Evolutionary conservation across 1,284 basidiomycete species (phyloP).

Genomic region (Caloboletus inedulis): DNA sequence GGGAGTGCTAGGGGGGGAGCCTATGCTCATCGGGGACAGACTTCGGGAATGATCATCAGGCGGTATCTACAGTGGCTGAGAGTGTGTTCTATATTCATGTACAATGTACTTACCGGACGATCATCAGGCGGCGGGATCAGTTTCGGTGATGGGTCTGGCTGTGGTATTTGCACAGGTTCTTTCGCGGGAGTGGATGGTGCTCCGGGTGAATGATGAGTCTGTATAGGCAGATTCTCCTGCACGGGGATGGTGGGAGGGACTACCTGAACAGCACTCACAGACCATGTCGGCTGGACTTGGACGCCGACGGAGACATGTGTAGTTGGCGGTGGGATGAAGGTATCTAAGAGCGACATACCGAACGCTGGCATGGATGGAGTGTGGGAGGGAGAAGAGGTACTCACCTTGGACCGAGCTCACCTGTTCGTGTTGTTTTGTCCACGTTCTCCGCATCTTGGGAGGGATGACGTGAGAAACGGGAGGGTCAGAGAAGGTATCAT

Average conservation of each 20-base stretch:
- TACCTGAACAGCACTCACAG: slow-evolving; percentile 39
- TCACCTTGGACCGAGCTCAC: slow-evolving; percentile 38
- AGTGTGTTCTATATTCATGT: slow-evolving; percentile 1
- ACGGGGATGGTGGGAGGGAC: slow-evolving; percentile 25
- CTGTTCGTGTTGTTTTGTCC: slow-evolving; percentile 46
- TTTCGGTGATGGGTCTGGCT: slow-evolving; percentile 13
- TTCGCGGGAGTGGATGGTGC: slow-evolving; percentile 12
- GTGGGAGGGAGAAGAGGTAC: slow-evolving; percentile 16
- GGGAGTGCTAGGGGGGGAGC: slow-evolving; percentile 41
- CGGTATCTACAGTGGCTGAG: slow-evolving; percentile 33
- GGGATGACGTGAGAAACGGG: slow-evolving; percentile 39
- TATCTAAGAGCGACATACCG: slow-evolving; percentile 28
- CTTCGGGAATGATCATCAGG: slow-evolving; percentile 36
- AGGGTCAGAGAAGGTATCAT: slow-evolving; percentile 36
- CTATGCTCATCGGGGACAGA: slow-evolving; percentile 57
- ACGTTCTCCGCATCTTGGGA: slow-evolving; percentile 57
- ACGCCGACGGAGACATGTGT: slow-evolving; percentile 36
- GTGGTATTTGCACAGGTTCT: slow-evolving; percentile 7
- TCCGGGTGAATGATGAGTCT: slow-evolving; percentile 1
- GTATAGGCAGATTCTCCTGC: slow-evolving; percentile 11
- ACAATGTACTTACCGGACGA: slow-evolving; percentile 19
- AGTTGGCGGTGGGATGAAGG: slow-evolving; percentile 17
- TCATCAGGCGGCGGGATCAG: slow-evolving; percentile 17
- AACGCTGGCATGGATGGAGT: slow-evolving; percentile 23
- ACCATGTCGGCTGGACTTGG: slow-evolving; percentile 33